Percentiles rank a stretch among this genome's conserved stretches.
Evolutionary conservation across 2,329 filamentous ascomycete genomes (phyloP).

Genomic region (Pseudogymnoascus sp.): DNA sequence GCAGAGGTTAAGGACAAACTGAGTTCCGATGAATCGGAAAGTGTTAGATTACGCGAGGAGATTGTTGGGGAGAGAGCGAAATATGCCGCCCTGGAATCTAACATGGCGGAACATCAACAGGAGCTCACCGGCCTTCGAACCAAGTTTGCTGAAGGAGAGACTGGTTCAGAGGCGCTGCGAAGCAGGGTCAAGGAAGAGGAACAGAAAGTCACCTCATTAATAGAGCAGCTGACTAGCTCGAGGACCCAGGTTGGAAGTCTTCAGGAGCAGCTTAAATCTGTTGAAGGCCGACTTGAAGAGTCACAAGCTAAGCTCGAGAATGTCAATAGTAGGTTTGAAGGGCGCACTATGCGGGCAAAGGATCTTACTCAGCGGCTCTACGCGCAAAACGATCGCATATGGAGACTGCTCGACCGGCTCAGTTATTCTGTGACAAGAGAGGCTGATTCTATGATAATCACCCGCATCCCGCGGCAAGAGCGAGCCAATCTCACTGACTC

Average conservation of each 20-base stretch:
- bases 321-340: conserved; percentile 54
- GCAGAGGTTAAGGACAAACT: conserved; percentile 46
- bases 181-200: conserved; percentile 72
- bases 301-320: conserved; percentile 45
- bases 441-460: conserved; percentile 65
- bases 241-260: conserved; percentile 69
- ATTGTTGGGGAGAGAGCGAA: conserved; percentile 48
- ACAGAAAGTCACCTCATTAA: conserved; percentile 57
- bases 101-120: conserved; percentile 57
- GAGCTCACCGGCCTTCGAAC: conserved; percentile 62
- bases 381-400: conserved; percentile 76
- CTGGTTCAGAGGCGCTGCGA: conserved; percentile 70
- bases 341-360: conserved; percentile 65
- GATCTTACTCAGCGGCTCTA: conserved; percentile 80
- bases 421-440: conserved; percentile 76
- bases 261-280: conserved; percentile 65
- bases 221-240: conserved; percentile 65
- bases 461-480: conserved; percentile 59
- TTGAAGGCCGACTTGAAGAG: conserved; percentile 56
- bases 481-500: conserved; percentile 53
- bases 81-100: conserved; percentile 46
- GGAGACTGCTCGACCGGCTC: conserved; percentile 74
- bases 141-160: conserved; percentile 75
- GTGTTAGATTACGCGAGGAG: conserved; percentile 46
- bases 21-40: conserved; percentile 43